Conservation (phyloP, 1,284 basidiomycete species). For the Cutaneotrichosporon arboriforme region DNA sequence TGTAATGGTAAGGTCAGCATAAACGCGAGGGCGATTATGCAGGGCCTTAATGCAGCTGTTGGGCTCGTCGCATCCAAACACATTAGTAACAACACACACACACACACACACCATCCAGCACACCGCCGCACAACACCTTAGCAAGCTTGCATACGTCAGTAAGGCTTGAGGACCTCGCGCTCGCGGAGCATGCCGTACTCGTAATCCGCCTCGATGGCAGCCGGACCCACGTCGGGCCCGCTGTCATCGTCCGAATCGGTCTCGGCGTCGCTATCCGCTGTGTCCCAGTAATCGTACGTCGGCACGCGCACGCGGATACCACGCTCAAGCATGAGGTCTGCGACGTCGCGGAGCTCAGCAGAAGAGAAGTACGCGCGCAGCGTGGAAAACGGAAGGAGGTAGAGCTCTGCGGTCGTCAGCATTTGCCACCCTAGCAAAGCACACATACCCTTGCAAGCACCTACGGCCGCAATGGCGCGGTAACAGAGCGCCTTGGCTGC, state of each 20-base stretch:
- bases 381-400: slow-evolving; percentile 72
- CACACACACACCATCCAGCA: too few relatives aligned
- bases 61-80: too few relatives aligned
- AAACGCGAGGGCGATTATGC: too few relatives aligned
- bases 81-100: too few relatives aligned
- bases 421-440: neutral
- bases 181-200: slow-evolving; percentile 39
- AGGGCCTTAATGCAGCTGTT: too few relatives aligned
- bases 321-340: slow-evolving; percentile 74
- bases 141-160: slow-evolving; percentile 15
- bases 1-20: too few relatives aligned
- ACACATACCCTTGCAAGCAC: slow-evolving; percentile 41
- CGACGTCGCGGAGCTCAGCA: slow-evolving; percentile 63
- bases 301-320: slow-evolving; percentile 65
- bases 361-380: slow-evolving; percentile 63
- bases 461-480: slow-evolving; percentile 64
- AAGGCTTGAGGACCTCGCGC: slow-evolving; percentile 36
- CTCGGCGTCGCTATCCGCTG: slow-evolving; percentile 30
- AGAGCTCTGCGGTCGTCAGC: slow-evolving; percentile 58
- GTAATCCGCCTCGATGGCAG: slow-evolving; percentile 18
- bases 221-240: neutral
- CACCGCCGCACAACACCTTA: too few relatives aligned
- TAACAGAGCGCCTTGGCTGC: slow-evolving; percentile 72
- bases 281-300: slow-evolving; percentile 57
- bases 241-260: slow-evolving; percentile 40